phyloP scores from a whole-genome alignment of 306 rosid genomes.

The Quercus alba region DNA sequence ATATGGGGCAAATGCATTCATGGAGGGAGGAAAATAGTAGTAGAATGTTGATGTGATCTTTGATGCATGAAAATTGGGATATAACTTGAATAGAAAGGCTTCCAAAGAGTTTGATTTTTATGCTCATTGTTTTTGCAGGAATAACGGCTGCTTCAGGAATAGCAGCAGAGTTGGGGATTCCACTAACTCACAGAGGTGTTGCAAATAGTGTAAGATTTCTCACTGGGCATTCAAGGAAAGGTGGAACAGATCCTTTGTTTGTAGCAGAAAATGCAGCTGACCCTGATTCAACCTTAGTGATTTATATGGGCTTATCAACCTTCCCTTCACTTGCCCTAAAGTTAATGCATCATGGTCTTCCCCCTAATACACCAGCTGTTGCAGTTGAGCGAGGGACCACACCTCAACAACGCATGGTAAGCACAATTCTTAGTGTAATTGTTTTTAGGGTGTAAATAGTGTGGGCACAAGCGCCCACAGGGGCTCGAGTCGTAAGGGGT shows the following conservation, averaged over 20 bases:
- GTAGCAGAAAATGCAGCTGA: conserved; percentile 93
- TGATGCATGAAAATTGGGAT: background rate
- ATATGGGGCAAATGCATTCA: background rate
- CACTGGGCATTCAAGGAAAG: conserved; percentile 91
- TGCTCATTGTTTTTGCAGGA: conserved; percentile 43
- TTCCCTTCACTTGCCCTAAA: conserved; percentile 83
- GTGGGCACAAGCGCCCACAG: no score
- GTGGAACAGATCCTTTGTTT: conserved; percentile 86
- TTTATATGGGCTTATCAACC: conserved; percentile 94
- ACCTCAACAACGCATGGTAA: conserved; percentile 74
- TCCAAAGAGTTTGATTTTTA: background rate
- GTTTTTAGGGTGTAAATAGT: background rate
- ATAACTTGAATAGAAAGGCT: background rate
- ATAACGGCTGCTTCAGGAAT: conserved; percentile 98
- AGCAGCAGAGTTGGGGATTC: conserved; percentile 86
- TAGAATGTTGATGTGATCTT: background rate
- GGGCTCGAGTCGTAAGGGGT: no score
- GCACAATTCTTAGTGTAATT: conserved; percentile 11
- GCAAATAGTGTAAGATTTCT: conserved; percentile 84
- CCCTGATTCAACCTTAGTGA: conserved; percentile 81
- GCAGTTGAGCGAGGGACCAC: conserved; percentile 97
- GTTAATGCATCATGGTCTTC: conserved; percentile 78
- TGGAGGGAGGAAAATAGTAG: background rate
- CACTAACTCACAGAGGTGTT: conserved; percentile 84
- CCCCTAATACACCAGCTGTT: conserved; percentile 76